Conservation (phyloP, 2,329 filamentous ascomycete species). For the Pseudopyrenochaeta lycopersici region DNA sequence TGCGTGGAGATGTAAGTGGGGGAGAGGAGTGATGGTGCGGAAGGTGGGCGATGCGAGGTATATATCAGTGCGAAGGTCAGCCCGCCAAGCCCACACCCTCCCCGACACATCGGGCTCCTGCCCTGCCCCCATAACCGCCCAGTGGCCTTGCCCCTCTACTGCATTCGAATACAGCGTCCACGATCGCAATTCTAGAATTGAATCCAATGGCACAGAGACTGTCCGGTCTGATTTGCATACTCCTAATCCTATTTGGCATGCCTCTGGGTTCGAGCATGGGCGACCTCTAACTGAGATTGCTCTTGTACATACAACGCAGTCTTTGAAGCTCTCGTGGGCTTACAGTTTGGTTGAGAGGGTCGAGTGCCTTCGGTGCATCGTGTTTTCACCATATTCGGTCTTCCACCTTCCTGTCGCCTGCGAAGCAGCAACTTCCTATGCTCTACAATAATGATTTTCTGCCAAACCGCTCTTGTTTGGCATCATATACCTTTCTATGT, state of each 20-base stretch:
- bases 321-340: background rate
- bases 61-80: slow-evolving; percentile 27
- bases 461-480: too few species aligned
- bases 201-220: background rate
- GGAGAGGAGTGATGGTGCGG: slow-evolving; percentile 13
- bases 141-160: background rate
- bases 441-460: too few species aligned
- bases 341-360: background rate
- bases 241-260: slow-evolving; percentile 9
- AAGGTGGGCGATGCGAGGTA: slow-evolving; percentile 32
- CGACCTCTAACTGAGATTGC: slow-evolving; percentile 2
- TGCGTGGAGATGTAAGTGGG: slow-evolving; percentile 11
- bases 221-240: background rate
- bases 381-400: background rate
- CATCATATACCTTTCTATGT: too few species aligned
- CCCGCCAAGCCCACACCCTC: slow-evolving; percentile 27
- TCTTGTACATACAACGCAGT: background rate
- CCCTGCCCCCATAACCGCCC: slow-evolving; percentile 12
- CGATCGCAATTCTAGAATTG: background rate
- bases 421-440: background rate
- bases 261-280: slow-evolving; percentile 10
- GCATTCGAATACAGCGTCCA: background rate
- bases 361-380: slow-evolving; percentile 9
- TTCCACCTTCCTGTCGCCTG: slow-evolving; percentile 7
- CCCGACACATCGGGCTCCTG: slow-evolving; percentile 14